These are phyloP conservation scores for Globisporangium uncinulatum DNA, from an alignment of 352 stramenopile species.

Conservation along the genomic window DNA sequence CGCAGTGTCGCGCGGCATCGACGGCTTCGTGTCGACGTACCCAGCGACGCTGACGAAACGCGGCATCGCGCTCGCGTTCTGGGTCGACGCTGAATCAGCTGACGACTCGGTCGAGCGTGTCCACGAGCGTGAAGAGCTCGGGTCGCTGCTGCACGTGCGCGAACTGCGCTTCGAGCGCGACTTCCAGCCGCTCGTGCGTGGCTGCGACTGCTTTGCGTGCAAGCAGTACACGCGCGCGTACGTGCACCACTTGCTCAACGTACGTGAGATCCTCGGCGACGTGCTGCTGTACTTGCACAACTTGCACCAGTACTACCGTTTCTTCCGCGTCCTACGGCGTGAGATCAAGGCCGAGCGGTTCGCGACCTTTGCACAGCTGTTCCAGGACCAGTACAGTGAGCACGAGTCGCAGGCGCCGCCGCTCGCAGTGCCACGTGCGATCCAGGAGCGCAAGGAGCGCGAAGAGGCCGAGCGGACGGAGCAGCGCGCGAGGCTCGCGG, in stretches of 20 bases:
- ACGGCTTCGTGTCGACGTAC: conserved; percentile 69
- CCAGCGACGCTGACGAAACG: conserved; percentile 42
- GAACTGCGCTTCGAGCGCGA: conserved; percentile 62
- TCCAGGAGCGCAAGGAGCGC: conserved; percentile 52
- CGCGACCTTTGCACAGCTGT: conserved; percentile 33
- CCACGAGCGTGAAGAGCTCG: conserved; percentile 16
- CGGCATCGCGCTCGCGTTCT: conserved; percentile 52
- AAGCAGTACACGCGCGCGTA: conserved; percentile 23
- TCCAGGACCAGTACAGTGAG: conserved; percentile 42
- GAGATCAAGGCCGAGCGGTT: not conserved
- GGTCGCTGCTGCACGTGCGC: conserved; percentile 55
- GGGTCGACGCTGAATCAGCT: conserved; percentile 34
- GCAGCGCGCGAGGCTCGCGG: conserved; percentile 18
- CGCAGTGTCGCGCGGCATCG: conserved; percentile 43
- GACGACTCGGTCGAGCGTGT: conserved; percentile 20
- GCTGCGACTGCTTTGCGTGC: conserved; percentile 74
- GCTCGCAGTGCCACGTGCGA: conserved; percentile 41
- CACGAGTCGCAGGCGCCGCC: conserved; percentile 33
- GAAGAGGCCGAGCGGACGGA: conserved; percentile 37
- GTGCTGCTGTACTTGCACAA: conserved; percentile 89
- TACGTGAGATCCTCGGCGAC: conserved; percentile 90
- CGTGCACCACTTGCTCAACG: conserved; percentile 87
- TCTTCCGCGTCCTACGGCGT: not conserved
- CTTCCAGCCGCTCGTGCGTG: conserved; percentile 47
- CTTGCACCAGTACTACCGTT: conserved; percentile 39